Evolutionary conservation across 2,329 filamentous ascomycete genomes (phyloP), one percentile per base, ranked within the genome.

Genomic region (Ceratocystis ficicola): DNA sequence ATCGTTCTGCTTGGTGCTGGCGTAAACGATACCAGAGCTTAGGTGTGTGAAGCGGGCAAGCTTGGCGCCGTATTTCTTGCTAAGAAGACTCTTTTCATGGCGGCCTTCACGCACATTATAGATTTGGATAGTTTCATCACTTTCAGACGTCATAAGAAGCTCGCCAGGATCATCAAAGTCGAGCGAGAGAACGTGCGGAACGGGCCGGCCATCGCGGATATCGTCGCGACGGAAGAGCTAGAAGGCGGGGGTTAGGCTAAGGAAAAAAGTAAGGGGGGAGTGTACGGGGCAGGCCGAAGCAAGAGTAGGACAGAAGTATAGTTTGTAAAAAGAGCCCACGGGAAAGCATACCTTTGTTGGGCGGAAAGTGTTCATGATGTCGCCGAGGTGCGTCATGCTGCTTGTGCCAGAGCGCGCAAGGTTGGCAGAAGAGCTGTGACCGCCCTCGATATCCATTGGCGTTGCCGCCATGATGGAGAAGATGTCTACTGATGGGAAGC

Each of bases 161-260:
- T 96, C 91, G 74, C 94, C 94, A 55, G 89, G 88, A 77, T 97
- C 92, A 75, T 97, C 92, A 74, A 96, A 99, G 78, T 99, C 93
- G 71, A 99, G 84, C 1, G 93, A 97, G 7, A 94, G 88, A 68
- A 96, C 85, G 69, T 86, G 81, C 3, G 86, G 84, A 63, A 80
- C 78, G 8, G 79, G 75, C 67, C 77, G 77, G 66, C 76, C 76
- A 60, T 81, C 80, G 70, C 81, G 83, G 50, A 78, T 70, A 68
- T 83, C 81, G 52, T 84, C 79, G 67, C 83, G 80, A 59, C 78
- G 79, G 70, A 88, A 86, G 20, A 86, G 81, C 81, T 85, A 48
- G 20, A 30, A 28, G 64, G 63, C 36, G 44, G 17, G 5, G 28
- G 30, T 62, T 30, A 28, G 59, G 48, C 20, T 12, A n/a, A 22